Percentiles rank a stretch among this genome's conserved stretches.
Conservation (phyloP, 345 rosid genomes). For the Odontarrhena argentea region DNA sequence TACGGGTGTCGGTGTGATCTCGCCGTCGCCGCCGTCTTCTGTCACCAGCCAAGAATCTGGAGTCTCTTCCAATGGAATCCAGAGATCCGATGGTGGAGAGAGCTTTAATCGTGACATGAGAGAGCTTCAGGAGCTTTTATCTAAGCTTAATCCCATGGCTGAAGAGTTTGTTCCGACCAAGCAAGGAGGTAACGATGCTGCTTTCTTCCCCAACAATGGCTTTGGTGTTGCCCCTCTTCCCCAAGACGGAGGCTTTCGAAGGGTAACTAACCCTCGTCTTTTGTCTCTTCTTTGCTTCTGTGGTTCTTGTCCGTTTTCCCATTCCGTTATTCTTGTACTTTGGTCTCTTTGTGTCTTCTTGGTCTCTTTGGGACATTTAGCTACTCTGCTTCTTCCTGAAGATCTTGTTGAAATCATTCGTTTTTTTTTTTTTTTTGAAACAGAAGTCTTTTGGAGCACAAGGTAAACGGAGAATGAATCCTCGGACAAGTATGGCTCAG, state of each 20-base stretch:
- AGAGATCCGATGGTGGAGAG: conserved; percentile 52
- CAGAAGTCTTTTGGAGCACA: conserved; percentile 62
- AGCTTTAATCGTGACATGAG: conserved; percentile 63
- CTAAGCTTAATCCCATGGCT: conserved; percentile 94
- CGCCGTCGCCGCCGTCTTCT: conserved; percentile 47
- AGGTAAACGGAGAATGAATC: conserved; percentile 67
- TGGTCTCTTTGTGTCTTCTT: conserved; percentile 8
- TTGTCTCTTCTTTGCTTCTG: conserved; percentile 1
- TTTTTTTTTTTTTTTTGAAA: conserved; percentile 6
- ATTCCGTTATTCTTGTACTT: neutral
- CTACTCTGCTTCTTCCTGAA: neutral
- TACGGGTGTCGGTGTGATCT: conserved; percentile 37
- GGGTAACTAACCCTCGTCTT: conserved; percentile 46
- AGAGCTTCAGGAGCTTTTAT: conserved; percentile 82
- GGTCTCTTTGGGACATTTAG: neutral
- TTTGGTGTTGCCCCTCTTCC: conserved; percentile 39
- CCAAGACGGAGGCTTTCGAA: conserved; percentile 49
- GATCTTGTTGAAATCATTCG: neutral
- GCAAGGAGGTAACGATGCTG: conserved; percentile 31
- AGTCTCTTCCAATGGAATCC: conserved; percentile 39
- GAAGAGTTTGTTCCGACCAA: conserved; percentile 81
- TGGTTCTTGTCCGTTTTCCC: neutral
- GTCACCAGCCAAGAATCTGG: conserved; percentile 47
- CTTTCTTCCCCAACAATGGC: conserved; percentile 34
- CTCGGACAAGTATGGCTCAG: conserved; percentile 86